phyloP scores from a whole-genome alignment of 2,329 filamentous ascomycete species.

The Cercospora zeae-maydis region DNA sequence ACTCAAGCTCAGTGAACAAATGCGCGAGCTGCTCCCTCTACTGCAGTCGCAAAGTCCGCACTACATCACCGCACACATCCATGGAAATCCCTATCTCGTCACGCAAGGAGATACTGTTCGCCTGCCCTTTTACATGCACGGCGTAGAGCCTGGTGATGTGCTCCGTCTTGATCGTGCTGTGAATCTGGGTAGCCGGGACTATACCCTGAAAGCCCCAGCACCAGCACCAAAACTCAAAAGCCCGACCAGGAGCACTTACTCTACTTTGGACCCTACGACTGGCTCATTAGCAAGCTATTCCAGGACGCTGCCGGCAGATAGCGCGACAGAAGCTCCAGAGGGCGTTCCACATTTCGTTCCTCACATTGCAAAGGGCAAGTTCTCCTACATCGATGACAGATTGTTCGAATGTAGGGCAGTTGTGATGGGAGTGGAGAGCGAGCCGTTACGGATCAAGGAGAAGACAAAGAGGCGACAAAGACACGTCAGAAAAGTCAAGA shows the following conservation, averaged over 20 bases:
- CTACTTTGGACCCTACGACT: slow-evolving; percentile 30
- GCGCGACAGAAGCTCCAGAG: slow-evolving; percentile 14
- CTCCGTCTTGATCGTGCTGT: slow-evolving; percentile 83
- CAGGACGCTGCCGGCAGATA: slow-evolving; percentile 29
- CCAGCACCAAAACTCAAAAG: slow-evolving; percentile 44
- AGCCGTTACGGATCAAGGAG: slow-evolving; percentile 56
- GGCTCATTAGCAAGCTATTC: slow-evolving; percentile 26
- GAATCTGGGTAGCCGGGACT: slow-evolving; percentile 80
- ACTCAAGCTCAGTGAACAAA: slow-evolving; percentile 51
- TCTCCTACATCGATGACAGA: slow-evolving; percentile 68
- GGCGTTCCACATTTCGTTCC: slow-evolving; percentile 36
- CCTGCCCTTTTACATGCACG: slow-evolving; percentile 50
- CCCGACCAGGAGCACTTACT: slow-evolving; percentile 23
- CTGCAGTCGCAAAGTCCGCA: slow-evolving; percentile 69
- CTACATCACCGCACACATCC: slow-evolving; percentile 77
- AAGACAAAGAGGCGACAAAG: slow-evolving; percentile 64
- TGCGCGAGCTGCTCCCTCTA: slow-evolving; percentile 64
- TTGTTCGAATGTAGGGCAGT: slow-evolving; percentile 81
- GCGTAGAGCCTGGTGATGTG: slow-evolving; percentile 68
- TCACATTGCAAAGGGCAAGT: slow-evolving; percentile 39
- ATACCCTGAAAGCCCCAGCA: slow-evolving; percentile 72
- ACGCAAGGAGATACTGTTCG: slow-evolving; percentile 54
- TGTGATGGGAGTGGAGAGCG: slow-evolving; percentile 76
- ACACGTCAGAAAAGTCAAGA: slow-evolving; percentile 69
- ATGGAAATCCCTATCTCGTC: slow-evolving; percentile 75